Base-by-base conservation (phyloP, 495 filamentous ascomycete species). In the Penicillium cinerascens region DNA sequence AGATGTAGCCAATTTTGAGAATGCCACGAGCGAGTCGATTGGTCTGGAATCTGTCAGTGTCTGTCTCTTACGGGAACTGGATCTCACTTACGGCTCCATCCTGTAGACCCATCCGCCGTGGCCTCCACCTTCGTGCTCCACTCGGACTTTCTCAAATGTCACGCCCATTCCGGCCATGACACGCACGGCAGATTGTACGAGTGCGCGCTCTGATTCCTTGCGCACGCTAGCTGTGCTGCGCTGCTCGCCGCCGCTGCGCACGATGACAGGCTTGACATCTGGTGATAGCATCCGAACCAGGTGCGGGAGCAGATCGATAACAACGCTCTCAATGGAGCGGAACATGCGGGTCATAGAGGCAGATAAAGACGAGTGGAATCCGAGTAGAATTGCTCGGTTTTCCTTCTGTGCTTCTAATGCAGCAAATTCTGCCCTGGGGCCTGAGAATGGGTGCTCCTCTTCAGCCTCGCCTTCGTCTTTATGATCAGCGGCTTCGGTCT, bases 241-340 rank as follows among this genome's bases (percentile, higher is more conserved):
- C 41, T 78, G 76, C 25, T 83, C 78, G 16, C 81, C 85, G 59
- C 78, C 86, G 29, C 86, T 86, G 22, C 87, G 84, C 4, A 98
- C 82, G 42, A 96, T 80, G n/a, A 97, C 87, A 0, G 95, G 93
- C 56, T 91, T 96, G 45, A 98, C 82, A 42, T 91, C 86, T 2
- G 93, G 93, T 1, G 91, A 86, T 17, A 97, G 73, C 63, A 98
- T 86, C 37, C 84, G 83, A 42, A 88, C 73, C 2, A 96, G 76
- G 65, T 88, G 90, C 2, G 93, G 93, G 6, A 96, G 63, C 26
- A 98, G 82, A 43, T 96, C 92, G 0, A 81, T 87, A 2, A 87
- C 81, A 5, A 97, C 74, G 43, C 83, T 80, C 46, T 89, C 83
- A 1, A 82, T 69, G 47, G 84, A 88, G 37, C 89, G 84, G 74